Conservation (phyloP, 2,329 filamentous ascomycete species). For the Venturia oleaginea region DNA sequence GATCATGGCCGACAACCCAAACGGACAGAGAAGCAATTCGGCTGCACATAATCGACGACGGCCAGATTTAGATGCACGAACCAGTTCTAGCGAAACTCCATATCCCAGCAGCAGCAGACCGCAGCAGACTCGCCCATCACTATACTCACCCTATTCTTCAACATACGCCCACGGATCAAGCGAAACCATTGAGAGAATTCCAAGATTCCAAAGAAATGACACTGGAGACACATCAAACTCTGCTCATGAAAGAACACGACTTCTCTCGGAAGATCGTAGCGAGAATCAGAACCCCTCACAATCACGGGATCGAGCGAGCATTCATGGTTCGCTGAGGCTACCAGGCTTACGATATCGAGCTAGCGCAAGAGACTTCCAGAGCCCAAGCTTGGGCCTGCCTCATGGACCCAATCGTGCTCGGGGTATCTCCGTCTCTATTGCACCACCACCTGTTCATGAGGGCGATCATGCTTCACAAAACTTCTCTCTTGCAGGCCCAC, state of each 20-base stretch:
- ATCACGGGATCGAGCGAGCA: neutral
- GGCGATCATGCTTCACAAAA: constrained; percentile 2
- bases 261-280: neutral
- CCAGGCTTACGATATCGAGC: constrained; percentile 4
- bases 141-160: neutral
- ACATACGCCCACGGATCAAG: neutral
- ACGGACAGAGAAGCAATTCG: neutral
- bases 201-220: constrained; percentile 6
- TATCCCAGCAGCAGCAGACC: neutral
- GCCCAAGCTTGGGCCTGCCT: neutral
- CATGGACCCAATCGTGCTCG: constrained; percentile 3
- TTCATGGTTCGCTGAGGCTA: neutral
- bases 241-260: constrained; percentile 7
- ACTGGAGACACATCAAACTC: neutral
- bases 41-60: neutral
- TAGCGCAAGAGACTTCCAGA: constrained; percentile 7
- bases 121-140: neutral
- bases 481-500: constrained; percentile 9
- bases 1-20: neutral
- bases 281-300: neutral
- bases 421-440: neutral
- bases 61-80: neutral
- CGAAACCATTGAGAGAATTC: constrained; percentile 3
- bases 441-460: neutral
- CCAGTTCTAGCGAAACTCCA: neutral